Evolutionary conservation across 805 yeast species (phyloP).

Genomic region (Ogataea paraovalis): DNA sequence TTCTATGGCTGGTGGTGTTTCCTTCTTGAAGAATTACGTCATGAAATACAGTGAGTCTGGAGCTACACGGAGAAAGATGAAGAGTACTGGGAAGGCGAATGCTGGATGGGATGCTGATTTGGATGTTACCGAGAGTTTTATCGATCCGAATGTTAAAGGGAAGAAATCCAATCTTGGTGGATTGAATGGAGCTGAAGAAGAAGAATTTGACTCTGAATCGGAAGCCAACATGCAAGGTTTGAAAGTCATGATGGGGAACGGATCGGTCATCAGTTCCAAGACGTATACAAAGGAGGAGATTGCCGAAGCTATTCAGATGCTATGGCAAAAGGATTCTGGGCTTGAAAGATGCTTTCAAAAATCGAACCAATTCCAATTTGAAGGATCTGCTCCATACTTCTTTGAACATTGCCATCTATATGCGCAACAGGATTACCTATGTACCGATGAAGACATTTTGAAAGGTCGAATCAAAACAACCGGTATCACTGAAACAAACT

Average conservation of each 20-base stretch:
- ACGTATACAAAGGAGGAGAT: slow-evolving; percentile 42
- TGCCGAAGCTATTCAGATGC: slow-evolving; percentile 61
- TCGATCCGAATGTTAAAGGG: slow-evolving; percentile 1
- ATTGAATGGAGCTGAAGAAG: slow-evolving; percentile 12
- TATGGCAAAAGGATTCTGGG: slow-evolving; percentile 74
- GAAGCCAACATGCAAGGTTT: neutral
- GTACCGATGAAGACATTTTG: slow-evolving; percentile 79
- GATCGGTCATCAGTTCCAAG: neutral
- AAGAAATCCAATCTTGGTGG: slow-evolving; percentile 3
- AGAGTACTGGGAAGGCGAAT: slow-evolving; percentile 52
- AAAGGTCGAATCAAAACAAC: slow-evolving; percentile 93
- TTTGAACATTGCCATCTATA: slow-evolving; percentile 69
- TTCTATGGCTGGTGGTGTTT: slow-evolving; percentile 60
- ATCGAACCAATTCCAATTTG: slow-evolving; percentile 79
- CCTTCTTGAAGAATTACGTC: slow-evolving; percentile 61
- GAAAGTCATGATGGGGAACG: slow-evolving; percentile 2
- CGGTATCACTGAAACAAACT: slow-evolving; percentile 85
- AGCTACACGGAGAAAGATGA: slow-evolving; percentile 45
- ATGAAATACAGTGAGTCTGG: slow-evolving; percentile 54
- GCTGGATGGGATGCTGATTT: slow-evolving; percentile 28
- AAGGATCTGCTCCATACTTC: slow-evolving; percentile 76
- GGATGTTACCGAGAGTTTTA: neutral
- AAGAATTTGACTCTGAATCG: slow-evolving; percentile 2
- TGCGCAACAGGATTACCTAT: slow-evolving; percentile 59
- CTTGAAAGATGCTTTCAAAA: slow-evolving; percentile 53